Base-by-base conservation (phyloP, 1,139 yeast genomes). In the Taiozyma sp. region DNA sequence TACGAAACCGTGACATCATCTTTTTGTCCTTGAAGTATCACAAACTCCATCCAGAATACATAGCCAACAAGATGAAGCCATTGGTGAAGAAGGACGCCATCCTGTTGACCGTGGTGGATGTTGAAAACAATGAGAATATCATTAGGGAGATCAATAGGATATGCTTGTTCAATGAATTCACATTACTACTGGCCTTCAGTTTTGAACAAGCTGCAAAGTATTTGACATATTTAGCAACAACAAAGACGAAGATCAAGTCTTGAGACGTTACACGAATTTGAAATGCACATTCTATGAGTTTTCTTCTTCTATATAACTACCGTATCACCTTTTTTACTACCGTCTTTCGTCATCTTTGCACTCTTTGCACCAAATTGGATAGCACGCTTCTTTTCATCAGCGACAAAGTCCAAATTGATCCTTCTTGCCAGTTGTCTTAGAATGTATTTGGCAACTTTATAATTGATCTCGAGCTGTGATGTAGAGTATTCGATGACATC, bases 281-380 rank as follows among this genome's bases (percentile, higher is more conserved):
- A 14, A n/a, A 32, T 30, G n/a, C 34, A 32, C 8, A 24, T 5
- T 32, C 19, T 32, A 32, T n/a, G 19, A 32, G 19, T 19, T 19
- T 19, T 19, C 14, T 30, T 8, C 16, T 23, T 42, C 32, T 42
- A 42, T 24, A 14, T 22, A n/a, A 32, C 36, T n/a, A 58, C 38
- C 52, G 70, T 74, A 2, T 74, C 70, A 2, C 75, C 75, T 49
- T 67, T 67, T 36, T 67, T 66, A 49, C 65, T 69, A 10, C 72
- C 70, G 36, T 65, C 64, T 45, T 65, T 61, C 5, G 68, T 65
- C 84, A 93, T 81, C 66, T 93, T 93, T 2, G 99, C 99, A 64
- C 96, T 87, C 58, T 87, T 83, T 0, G 98, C 88, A 0, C 99
- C 99, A 69, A 93, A 93, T 64, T 93, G 99, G 54, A 93, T 91